phyloP scores from a whole-genome alignment of 139 green algal species.

The Coccomyxa sp. region DNA sequence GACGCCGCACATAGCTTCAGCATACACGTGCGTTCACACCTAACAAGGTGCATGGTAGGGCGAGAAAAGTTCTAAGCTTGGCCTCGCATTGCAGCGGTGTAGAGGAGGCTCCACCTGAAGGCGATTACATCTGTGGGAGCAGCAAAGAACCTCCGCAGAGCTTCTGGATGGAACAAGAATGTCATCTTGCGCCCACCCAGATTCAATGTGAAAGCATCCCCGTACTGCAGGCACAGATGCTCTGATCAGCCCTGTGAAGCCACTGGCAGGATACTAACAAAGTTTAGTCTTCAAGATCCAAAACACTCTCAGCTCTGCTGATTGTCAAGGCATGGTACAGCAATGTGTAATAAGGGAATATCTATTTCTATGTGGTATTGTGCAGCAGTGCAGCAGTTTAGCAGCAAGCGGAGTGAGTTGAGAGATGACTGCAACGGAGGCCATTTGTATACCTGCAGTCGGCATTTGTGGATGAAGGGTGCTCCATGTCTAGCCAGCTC shows the following conservation, averaged over 20 bases:
- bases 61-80: background rate
- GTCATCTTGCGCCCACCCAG: slow-evolving; percentile 51
- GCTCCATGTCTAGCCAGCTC: slow-evolving; percentile 29
- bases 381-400: background rate
- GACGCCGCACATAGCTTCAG: no score
- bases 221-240: slow-evolving; percentile 38
- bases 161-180: slow-evolving; percentile 44
- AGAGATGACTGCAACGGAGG: no score
- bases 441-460: slow-evolving; percentile 33
- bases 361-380: background rate
- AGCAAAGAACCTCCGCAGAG: slow-evolving; percentile 56
- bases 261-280: background rate
- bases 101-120: slow-evolving; percentile 40
- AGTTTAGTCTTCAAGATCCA: no score
- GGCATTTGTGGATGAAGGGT: slow-evolving; percentile 31
- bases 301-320: background rate
- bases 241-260: no score
- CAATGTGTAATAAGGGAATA: background rate
- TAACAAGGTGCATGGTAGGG: no score
- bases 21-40: no score
- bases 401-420: no score
- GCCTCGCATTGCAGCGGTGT: background rate
- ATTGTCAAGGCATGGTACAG: background rate
- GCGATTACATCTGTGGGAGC: slow-evolving; percentile 44
- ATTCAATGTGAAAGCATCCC: slow-evolving; percentile 50